Base-by-base conservation (phyloP, 805 yeast species). In the Pichia kluyveri region DNA sequence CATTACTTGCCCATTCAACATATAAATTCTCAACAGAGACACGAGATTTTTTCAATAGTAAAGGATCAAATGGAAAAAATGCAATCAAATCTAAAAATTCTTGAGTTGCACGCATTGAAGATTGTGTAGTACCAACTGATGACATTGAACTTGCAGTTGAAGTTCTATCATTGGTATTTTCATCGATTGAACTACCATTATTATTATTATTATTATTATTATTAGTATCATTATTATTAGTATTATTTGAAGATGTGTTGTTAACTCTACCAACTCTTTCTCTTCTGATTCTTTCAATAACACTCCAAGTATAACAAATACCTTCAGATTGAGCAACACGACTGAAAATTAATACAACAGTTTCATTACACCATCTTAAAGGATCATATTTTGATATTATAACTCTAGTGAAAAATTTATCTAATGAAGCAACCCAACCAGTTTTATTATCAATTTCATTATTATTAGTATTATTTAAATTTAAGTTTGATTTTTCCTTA, bases 31-130 rank as follows among this genome's bases (percentile, higher is more conserved):
- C 69, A 48, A 93, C 67, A 34, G 79, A 62, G 38, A 67, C 63
- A 56, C 81, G 79, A 43, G 86, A 76, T 11, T 66, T 66, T 41
- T 82, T 83, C 53, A 91, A 73, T 44, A 85, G 78, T 52, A 93
- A 66, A 1, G 99, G 99, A 69, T 91, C 98, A 62, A 86, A 91
- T 12, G 99, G 99, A 66, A 91, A 91, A 62, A 88, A 91, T n/a
- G 93, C 89, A 62, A 90, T 96, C 45, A 91, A 71, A 58, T 88
- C 95, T 55, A 86, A 75, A 59, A 86, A 88, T 60, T 89, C 96
- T 60, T 86, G 90, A 58, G 64, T 60, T 51, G 60, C 65, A 46
- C 61, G 60, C 39, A 53, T 38, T 7, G 42, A 27, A 9, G 44
- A 36, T 14, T n/a, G n/a, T n/a, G 43, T 38, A 42, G 30, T 38